Conservation (phyloP, 345 rosid genomes). For the Camelina sativa region DNA sequence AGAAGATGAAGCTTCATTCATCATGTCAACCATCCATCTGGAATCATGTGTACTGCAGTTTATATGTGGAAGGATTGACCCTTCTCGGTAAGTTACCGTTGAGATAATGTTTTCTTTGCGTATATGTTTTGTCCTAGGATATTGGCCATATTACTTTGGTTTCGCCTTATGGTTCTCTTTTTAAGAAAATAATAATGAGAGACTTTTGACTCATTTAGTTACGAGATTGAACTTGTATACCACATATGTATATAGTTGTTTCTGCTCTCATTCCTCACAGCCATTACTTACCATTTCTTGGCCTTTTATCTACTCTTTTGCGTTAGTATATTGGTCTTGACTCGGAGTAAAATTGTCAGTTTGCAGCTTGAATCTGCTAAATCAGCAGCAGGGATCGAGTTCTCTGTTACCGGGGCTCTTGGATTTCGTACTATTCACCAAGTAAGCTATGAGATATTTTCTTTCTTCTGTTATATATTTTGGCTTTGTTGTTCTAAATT, state of each 20-base stretch:
- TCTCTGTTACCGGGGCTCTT: constrained; percentile 81
- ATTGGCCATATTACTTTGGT: constrained; percentile 12
- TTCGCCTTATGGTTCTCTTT: constrained; percentile 3
- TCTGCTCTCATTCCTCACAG: constrained; percentile 8
- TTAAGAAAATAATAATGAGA: background rate
- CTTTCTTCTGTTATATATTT: background rate
- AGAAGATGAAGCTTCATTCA: constrained; percentile 56
- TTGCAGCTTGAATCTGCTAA: constrained; percentile 75
- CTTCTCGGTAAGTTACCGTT: constrained; percentile 61
- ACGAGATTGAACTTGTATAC: constrained; percentile 1
- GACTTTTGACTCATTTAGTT: background rate
- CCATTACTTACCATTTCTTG: constrained; percentile 26
- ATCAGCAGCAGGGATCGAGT: constrained; percentile 67
- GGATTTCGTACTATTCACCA: constrained; percentile 89
- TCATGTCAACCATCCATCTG: constrained; percentile 70
- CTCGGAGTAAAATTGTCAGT: constrained; percentile 48
- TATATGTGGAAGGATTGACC: constrained; percentile 70
- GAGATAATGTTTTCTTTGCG: constrained; percentile 14
- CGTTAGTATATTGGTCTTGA: constrained; percentile 26
- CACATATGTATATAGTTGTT: constrained; percentile 5
- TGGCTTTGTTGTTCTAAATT: constrained; percentile 33
- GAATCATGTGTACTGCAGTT: constrained; percentile 81
- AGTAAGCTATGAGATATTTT: constrained; percentile 46
- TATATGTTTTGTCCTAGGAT: background rate
- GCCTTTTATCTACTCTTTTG: background rate